Evolutionary conservation across 2,329 filamentous ascomycete genomes (phyloP).

Genomic region (Teratosphaeria destructans): DNA sequence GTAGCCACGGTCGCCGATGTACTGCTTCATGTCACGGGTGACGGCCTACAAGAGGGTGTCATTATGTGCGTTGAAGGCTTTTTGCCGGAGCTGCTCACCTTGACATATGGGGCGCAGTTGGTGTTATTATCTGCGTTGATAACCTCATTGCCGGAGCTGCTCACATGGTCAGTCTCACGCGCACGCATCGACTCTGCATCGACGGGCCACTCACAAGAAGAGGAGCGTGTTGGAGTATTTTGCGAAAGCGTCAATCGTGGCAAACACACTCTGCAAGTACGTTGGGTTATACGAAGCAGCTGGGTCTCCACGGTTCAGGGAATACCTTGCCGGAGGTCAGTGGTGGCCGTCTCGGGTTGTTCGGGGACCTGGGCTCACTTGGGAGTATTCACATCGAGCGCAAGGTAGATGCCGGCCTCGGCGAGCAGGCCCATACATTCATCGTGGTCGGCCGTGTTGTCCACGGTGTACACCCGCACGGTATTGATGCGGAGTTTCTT

Average conservation of each 20-base stretch:
- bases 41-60: slow-evolving; percentile 38
- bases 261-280: slow-evolving; percentile 79
- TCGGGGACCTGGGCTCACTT: slow-evolving; percentile 22
- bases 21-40: slow-evolving; percentile 70
- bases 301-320: slow-evolving; percentile 69
- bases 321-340: slow-evolving; percentile 44
- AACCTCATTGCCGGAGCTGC: slow-evolving; percentile 42
- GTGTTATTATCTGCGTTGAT: slow-evolving; percentile 51
- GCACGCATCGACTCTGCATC: background rate
- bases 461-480: slow-evolving; percentile 82
- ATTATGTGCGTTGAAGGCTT: too few relatives aligned
- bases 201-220: slow-evolving; percentile 41
- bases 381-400: slow-evolving; percentile 85
- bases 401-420: slow-evolving; percentile 82
- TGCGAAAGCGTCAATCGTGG: slow-evolving; percentile 74
- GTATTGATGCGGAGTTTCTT: slow-evolving; percentile 81
- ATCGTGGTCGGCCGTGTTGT: slow-evolving; percentile 74
- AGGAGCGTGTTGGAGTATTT: slow-evolving; percentile 79
- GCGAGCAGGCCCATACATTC: slow-evolving; percentile 73
- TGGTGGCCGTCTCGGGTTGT: background rate
- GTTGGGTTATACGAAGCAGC: slow-evolving; percentile 70
- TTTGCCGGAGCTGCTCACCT: slow-evolving; percentile 17
- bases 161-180: background rate
- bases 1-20: slow-evolving; percentile 60
- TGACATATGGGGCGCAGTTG: slow-evolving; percentile 56